Evolutionary conservation across 768 basidiomycete species (phyloP), one percentile per base, ranked within the genome.

Genomic region (Leccinum truebloodii): DNA sequence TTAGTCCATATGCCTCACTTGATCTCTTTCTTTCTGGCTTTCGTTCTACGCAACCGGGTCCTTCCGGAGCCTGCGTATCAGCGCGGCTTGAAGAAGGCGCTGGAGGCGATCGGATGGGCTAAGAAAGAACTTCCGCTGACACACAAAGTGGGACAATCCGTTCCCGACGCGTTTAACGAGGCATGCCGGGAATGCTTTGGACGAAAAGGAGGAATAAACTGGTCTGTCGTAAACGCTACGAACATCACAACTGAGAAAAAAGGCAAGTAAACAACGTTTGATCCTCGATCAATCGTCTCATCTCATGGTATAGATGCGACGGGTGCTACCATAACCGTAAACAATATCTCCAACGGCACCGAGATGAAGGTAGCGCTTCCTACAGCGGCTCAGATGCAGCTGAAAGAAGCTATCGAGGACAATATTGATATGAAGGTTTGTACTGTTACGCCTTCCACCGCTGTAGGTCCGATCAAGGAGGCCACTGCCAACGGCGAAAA

Each of bases 11-110:
- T 79, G 2, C 88, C 89, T 3, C 81, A 78, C 28, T 75, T 90
- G 3, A 50, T 89, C 6, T 72, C 64, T 1, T 88, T 89, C 68
- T 91, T 88, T 71, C 58, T 90, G 34, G 70, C 80, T 14, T 90
- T 83, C 67, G 66, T 90, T n/a, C 32, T 88, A 16, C 81, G 84
- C 22, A 85, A 81, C 63, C 70, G 77, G 32, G 80, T 83, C 18
- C 75, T 90, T 49, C 78, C 78, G 0, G 86, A 88, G 63, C 59
- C 73, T 0, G 61, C 65, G 5, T 76, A 77, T 63, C 81, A 84
- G 58, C 77, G 77, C 1, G 77, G 73, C 7, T 73, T 88, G 49
- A 78, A 77, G 48, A 75, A 74, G 22, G 81, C 85, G 0, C 60
- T 86, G 28, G 75, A 74, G 1, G 69, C 83, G n/a, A 67, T 74